Evolutionary conservation across 495 filamentous ascomycete species (phyloP).

Genomic region (Penicillium turbatum): DNA sequence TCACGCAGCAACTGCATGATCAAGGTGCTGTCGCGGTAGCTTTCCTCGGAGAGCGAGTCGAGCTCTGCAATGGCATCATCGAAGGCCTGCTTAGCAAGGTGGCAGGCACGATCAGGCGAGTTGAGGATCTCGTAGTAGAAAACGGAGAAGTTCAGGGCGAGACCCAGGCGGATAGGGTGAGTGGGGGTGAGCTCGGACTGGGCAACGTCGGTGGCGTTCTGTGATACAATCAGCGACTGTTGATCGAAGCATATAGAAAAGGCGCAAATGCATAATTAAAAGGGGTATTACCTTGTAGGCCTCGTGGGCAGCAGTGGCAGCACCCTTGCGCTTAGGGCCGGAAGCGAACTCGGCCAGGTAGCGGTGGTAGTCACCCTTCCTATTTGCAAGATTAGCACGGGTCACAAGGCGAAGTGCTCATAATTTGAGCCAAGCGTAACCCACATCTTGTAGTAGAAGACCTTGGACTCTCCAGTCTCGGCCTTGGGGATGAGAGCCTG

Average conservation of each 20-base stretch:
- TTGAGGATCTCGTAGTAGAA: slow-evolving; percentile 99
- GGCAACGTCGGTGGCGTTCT: slow-evolving; percentile 98
- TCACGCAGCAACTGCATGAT: slow-evolving; percentile 99
- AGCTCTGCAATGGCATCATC: slow-evolving; percentile 99
- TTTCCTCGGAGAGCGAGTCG: slow-evolving; percentile 97
- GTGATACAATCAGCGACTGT: slow-evolving; percentile 16
- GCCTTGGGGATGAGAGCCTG: slow-evolving; percentile 95
- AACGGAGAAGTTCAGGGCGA: slow-evolving; percentile 98
- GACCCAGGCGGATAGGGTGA: slow-evolving; percentile 96
- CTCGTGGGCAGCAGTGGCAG: slow-evolving; percentile 94
- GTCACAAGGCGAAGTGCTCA: not conserved
- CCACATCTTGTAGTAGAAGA: slow-evolving; percentile 99
- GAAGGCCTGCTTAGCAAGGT: slow-evolving; percentile 98
- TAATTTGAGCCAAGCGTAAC: slow-evolving; percentile 23
- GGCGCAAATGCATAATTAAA: not conserved
- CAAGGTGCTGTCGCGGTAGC: slow-evolving; percentile 98
- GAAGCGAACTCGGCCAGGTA: slow-evolving; percentile 99
- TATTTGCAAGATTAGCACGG: slow-evolving; percentile 35
- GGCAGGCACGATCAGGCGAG: slow-evolving; percentile 97
- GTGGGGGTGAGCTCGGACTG: slow-evolving; percentile 96
- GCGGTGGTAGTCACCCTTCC: slow-evolving; percentile 99
- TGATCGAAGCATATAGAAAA: not conserved
- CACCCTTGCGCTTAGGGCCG: slow-evolving; percentile 97
- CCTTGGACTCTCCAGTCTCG: slow-evolving; percentile 97
- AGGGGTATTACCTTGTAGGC: slow-evolving; percentile 81